phyloP scores from a whole-genome alignment of 2,329 filamentous ascomycete genomes.

The Elsinoe fawcettii region DNA sequence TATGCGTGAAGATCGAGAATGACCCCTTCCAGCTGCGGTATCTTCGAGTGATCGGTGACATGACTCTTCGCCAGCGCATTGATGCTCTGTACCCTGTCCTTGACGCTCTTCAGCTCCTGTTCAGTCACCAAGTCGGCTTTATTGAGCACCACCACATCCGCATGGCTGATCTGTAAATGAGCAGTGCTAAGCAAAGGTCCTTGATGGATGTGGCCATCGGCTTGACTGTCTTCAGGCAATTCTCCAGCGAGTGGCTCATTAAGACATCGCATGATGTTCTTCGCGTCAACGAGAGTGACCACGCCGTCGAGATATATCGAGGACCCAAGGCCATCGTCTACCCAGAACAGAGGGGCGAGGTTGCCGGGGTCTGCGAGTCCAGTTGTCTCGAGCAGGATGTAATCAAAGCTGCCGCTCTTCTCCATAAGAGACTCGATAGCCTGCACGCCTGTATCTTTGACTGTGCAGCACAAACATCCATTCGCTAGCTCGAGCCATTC shows the following conservation, averaged over 20 bases:
- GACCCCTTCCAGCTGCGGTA: conserved; percentile 76
- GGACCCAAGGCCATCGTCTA: conserved; percentile 90
- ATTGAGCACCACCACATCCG: conserved; percentile 90
- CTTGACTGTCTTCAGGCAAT: conserved; percentile 25
- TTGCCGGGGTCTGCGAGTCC: conserved; percentile 93
- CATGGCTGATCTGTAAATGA: conserved; percentile 93
- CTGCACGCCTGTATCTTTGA: conserved; percentile 90
- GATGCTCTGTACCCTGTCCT: conserved; percentile 68
- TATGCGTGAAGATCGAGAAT: conserved; percentile 89
- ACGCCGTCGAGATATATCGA: conserved; percentile 96
- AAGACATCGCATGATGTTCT: conserved; percentile 76
- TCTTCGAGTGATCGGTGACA: conserved; percentile 68
- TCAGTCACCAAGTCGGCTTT: conserved; percentile 76
- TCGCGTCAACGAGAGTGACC: conserved; percentile 89
- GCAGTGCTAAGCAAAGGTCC: conserved; percentile 79
- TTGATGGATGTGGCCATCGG: conserved; percentile 42
- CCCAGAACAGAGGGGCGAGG: conserved; percentile 92
- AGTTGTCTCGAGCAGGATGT: conserved; percentile 93
- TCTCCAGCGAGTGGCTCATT: conserved; percentile 52
- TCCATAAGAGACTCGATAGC: conserved; percentile 96
- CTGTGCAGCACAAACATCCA: conserved; percentile 94
- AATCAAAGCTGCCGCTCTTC: conserved; percentile 88
- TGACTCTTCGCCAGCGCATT: conserved; percentile 83
- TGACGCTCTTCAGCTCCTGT: conserved; percentile 61
- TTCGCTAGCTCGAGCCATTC: conserved; percentile 97